These are phyloP conservation scores for Mesembryanthemum crystallinum DNA, from an alignment of 148 eudicot genomes.

Conservation along the genomic window DNA sequence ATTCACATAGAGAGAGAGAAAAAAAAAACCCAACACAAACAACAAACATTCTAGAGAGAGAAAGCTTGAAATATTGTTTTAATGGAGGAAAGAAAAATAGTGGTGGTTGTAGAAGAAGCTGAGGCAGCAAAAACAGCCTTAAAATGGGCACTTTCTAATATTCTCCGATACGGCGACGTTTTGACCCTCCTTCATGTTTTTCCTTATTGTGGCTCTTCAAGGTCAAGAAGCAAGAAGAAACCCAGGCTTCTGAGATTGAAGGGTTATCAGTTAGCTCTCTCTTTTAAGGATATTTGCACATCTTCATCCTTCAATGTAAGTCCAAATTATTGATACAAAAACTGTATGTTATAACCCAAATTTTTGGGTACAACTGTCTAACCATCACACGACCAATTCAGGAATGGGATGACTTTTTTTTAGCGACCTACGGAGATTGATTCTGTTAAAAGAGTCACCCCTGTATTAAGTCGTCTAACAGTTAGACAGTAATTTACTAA, in stretches of 20 bases:
- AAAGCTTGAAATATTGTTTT: not conserved
- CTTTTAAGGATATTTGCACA: slow-evolving; percentile 70
- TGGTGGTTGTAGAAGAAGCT: slow-evolving; percentile 82
- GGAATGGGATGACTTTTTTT: not conserved
- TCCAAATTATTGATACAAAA: too few species aligned
- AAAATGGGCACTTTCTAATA: slow-evolving; percentile 70
- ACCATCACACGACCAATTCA: too few species aligned
- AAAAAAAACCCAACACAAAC: not conserved
- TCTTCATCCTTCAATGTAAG: slow-evolving; percentile 64
- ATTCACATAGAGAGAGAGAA: not conserved
- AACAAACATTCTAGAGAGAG: not conserved
- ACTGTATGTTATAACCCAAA: too few species aligned
- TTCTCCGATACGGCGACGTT: slow-evolving; percentile 67
- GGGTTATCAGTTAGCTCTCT: slow-evolving; percentile 77
- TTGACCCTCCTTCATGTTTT: slow-evolving; percentile 72
- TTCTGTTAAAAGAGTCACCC: too few species aligned
- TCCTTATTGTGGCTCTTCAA: slow-evolving; percentile 27
- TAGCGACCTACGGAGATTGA: too few species aligned
- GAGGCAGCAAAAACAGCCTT: slow-evolving; percentile 79
- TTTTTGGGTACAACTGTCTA: too few species aligned
- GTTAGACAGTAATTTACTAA: too few species aligned
- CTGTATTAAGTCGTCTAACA: too few species aligned
- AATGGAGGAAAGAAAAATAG: slow-evolving; percentile 68
- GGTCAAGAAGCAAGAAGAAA: slow-evolving; percentile 50
- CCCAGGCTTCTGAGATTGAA: slow-evolving; percentile 51